Evolutionary conservation across 1,284 basidiomycete genomes (phyloP), one percentile per base, ranked within the genome.

Genomic region (Marasmius fiardii): DNA sequence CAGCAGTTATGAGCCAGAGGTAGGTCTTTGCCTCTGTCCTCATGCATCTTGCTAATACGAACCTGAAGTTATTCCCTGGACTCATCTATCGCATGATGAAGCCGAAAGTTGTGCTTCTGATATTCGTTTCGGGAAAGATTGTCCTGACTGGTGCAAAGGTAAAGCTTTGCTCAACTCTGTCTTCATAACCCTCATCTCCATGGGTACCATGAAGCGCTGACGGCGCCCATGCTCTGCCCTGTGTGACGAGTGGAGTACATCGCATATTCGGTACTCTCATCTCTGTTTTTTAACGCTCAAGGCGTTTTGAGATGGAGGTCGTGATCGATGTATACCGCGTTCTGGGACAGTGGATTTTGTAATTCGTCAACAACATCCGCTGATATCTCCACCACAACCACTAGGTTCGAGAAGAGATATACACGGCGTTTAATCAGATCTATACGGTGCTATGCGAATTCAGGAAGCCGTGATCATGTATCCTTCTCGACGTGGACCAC

Each of bases 61-160:
- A 21, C 44, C n/a, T 21, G 12, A 62, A 98, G 93, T 78, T 99
- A 55, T 99, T 99, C 86, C 97, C 97, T 57, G 96, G 97, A 67
- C 82, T 99, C 47, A 99, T 99, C 71, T 99, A 99, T 71, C 92
- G 97, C 65, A 99, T 99, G 97, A 92, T 98, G 76, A 98, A 99
- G 74, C 97, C 97, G 12, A 99, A 99, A 76, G 97, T 99, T 61
- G 97, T 99, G 53, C 78, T 99, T 34, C 82, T 99, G 56, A 99
- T 99, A 69, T 99, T 99, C 74, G 97, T 99, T 11, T 98, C 95
- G 18, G 97, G 97, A 58, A 99, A 99, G 81, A 98, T 99, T 65
- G 96, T 99, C 58, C 79, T 99, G 67, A 99, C 97, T 16, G 96
- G 97, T 71, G 97, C 96, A 45, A 99, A 99, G 88, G 95, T 94